Percentiles rank a stretch among this genome's conserved stretches.
Conservation (phyloP, 2,329 filamentous ascomycete genomes). For the Apiospora marii region DNA sequence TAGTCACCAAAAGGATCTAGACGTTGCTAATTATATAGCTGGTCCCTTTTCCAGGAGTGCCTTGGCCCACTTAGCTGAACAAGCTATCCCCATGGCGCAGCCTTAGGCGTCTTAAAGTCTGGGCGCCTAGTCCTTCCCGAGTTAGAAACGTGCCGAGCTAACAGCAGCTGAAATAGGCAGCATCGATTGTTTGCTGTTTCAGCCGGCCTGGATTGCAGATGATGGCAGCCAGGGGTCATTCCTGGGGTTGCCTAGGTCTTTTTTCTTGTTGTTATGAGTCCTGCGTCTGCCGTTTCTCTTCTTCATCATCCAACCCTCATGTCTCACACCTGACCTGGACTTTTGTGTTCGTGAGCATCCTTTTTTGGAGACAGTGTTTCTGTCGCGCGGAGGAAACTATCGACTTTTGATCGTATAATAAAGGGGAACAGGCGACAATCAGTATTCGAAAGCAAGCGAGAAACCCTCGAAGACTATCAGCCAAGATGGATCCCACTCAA, state of each 20-base stretch:
- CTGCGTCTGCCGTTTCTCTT: background rate
- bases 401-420: too few species aligned
- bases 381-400: too few species aligned
- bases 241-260: background rate
- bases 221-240: background rate
- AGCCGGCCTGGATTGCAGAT: background rate
- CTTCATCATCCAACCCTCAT: background rate
- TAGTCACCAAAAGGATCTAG: background rate
- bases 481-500: slow-evolving; percentile 31
- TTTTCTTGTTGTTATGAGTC: background rate
- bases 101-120: background rate
- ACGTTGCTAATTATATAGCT: background rate
- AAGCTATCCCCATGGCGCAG: background rate
- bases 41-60: background rate
- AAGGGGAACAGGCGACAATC: too few species aligned
- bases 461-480: background rate
- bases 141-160: background rate
- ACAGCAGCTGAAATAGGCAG: slow-evolving; percentile 2
- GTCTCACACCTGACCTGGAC: background rate
- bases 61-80: background rate
- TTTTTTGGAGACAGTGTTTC: background rate
- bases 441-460: too few species aligned
- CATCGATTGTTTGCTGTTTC: background rate
- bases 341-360: too few species aligned
- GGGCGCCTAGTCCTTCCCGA: background rate